A percentile compares a stretch with the other conserved stretches of the same genome.
phyloP scores from a whole-genome alignment of 2,329 filamentous ascomycete species.

The Claviceps spartinae region DNA sequence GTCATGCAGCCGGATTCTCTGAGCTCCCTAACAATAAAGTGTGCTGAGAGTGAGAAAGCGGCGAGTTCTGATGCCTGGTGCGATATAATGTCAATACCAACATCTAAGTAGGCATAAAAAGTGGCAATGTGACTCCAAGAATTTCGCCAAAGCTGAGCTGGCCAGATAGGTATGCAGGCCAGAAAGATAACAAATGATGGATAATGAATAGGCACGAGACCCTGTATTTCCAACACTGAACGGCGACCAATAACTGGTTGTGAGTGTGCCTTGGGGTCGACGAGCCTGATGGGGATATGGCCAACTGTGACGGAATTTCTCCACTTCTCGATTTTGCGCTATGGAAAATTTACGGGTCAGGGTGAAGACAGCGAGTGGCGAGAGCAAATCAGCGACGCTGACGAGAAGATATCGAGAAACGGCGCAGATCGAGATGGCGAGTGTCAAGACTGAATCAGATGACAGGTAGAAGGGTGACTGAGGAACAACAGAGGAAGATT shows the following conservation, averaged over 20 bases:
- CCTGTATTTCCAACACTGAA: not conserved
- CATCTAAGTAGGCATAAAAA: slow-evolving; percentile 7
- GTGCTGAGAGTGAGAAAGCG: not conserved
- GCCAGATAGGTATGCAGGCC: not conserved
- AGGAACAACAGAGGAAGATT: not conserved
- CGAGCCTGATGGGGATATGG: not conserved
- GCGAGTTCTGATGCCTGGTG: not conserved
- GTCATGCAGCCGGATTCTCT: slow-evolving; percentile 25
- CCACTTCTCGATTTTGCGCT: not conserved
- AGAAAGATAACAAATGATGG: not conserved
- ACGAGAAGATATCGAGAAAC: not conserved
- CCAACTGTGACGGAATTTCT: not conserved
- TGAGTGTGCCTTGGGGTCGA: not conserved
- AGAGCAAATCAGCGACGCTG: not conserved
- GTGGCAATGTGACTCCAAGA: not conserved
- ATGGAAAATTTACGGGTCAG: not conserved
- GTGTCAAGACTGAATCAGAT: not conserved
- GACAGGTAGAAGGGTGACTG: not conserved
- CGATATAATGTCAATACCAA: slow-evolving; percentile 1
- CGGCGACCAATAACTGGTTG: not conserved
- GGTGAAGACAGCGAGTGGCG: not conserved
- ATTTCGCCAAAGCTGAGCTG: not conserved
- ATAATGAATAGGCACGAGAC: not conserved
- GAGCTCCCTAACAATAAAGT: not conserved
- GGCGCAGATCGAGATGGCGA: not conserved